Evolutionary conservation across 176 grass and related monocot species (phyloP).

Genomic region (Aegilops speltoides): DNA sequence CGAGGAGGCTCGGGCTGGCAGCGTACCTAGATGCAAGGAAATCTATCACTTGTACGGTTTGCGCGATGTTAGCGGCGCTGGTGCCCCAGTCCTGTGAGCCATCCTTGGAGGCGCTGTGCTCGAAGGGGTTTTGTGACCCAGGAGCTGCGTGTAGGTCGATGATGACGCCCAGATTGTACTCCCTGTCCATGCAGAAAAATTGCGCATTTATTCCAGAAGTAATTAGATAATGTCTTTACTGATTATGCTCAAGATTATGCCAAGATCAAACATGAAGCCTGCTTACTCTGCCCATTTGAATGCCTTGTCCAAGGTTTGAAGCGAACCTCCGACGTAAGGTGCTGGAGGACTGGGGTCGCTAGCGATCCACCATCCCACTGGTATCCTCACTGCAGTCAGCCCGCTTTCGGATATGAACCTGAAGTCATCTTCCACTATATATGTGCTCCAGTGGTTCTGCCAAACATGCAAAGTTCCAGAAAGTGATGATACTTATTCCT

Average conservation of each 20-base stretch:
- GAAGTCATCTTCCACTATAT: slow-evolving; percentile 56
- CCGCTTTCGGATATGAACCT: slow-evolving; percentile 30
- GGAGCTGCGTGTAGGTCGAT: slow-evolving; percentile 50
- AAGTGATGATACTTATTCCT: not conserved
- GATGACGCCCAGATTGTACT: slow-evolving; percentile 47
- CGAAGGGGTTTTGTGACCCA: slow-evolving; percentile 48
- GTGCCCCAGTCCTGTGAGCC: slow-evolving; percentile 40
- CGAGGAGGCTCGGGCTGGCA: slow-evolving; percentile 36
- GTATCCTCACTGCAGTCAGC: slow-evolving; percentile 48
- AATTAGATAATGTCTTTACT: not conserved
- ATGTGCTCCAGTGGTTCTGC: slow-evolving; percentile 54
- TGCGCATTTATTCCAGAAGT: not conserved
- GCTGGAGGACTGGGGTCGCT: slow-evolving; percentile 47
- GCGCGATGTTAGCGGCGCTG: slow-evolving; percentile 25
- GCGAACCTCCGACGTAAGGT: slow-evolving; percentile 56
- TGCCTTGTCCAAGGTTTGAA: slow-evolving; percentile 44
- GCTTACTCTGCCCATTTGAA: slow-evolving; percentile 61
- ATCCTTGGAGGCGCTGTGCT: slow-evolving; percentile 47
- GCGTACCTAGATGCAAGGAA: slow-evolving; percentile 61
- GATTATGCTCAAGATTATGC: not conserved
- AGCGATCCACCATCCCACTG: slow-evolving; percentile 64
- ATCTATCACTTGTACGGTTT: slow-evolving; percentile 44
- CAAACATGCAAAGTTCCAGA: not conserved
- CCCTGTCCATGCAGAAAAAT: not conserved
- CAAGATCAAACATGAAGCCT: not conserved